Evolutionary conservation across 169 alveolate genomes (phyloP), one percentile per base, ranked within the genome.

Genomic region (Plasmodium berghei): DNA sequence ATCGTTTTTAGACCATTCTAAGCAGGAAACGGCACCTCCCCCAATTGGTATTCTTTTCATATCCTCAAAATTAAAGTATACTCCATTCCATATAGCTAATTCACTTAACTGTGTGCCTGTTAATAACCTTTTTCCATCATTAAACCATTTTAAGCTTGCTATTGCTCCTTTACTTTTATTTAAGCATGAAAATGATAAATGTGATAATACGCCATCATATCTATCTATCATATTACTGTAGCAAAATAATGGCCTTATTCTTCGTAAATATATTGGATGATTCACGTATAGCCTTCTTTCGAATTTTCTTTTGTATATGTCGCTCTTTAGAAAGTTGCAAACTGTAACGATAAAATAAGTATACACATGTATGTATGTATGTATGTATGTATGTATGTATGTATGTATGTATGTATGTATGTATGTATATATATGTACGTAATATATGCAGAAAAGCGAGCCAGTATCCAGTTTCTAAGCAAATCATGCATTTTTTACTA

Each of bases 71-170:
- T 94, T 95, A 74, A 96, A 96, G 48, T 93, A 90, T 10, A 90
- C 66, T 12, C 98, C 98, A 89, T 92, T 94, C 98, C 98, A 96
- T 74, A 96, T 93, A 45, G 95, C 94, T 42, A 96, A 77, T 72
- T 96, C 96, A 18, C 98, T 97, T 5, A 96, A 95, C 61, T 93
- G 96, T n/a, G 97, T 96, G 45, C 98, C 98, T 26, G 96, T 97
- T 87, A 96, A 72, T 49, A 96, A 91, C 54, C 95, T 89, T 92
- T 94, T 94, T 40, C 98, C 98, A 62, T 93, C 94, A 55, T 96
- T 96, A 87, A 95, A 95, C 97, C 97, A 96, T 87, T 91, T 77
- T 14, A 77, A 58, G 46, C 89, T 77, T 42, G 54, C 54, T 46
- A 77, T 77, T 67, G 66, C 66, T 20, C 89, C 89, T 64, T 77